Conservation (phyloP, 1,284 basidiomycete genomes). For the Cryptococcus neoformans region DNA sequence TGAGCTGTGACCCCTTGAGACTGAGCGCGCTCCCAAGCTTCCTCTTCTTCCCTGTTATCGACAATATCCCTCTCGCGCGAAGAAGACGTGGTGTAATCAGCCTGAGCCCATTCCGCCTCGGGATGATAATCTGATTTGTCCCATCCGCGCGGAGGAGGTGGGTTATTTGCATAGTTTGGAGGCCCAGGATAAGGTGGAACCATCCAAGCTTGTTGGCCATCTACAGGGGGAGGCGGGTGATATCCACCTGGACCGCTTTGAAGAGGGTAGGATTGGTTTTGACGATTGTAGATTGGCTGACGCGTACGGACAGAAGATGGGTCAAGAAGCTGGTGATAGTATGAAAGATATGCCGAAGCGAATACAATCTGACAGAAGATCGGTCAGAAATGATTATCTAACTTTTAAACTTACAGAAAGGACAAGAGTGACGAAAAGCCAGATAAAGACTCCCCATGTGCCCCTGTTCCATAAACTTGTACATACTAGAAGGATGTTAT, state of each 20-base stretch:
- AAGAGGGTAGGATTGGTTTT: slow-evolving; percentile 22
- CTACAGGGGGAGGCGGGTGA: slow-evolving; percentile 17
- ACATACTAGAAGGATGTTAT: slow-evolving; percentile 51
- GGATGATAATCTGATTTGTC: slow-evolving; percentile 38
- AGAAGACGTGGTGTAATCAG: slow-evolving; percentile 16
- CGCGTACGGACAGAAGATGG: slow-evolving; percentile 53
- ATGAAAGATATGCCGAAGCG: slow-evolving; percentile 60
- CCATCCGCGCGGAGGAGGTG: slow-evolving; percentile 15
- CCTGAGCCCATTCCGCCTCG: slow-evolving; percentile 31
- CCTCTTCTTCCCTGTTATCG: slow-evolving; percentile 33
- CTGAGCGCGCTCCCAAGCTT: slow-evolving; percentile 38
- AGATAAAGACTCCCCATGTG: slow-evolving; percentile 62
- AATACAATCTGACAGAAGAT: slow-evolving; percentile 54
- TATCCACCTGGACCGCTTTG: slow-evolving; percentile 15
- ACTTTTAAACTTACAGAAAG: slow-evolving; percentile 26
- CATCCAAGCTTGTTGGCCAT: slow-evolving; percentile 34
- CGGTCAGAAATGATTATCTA: slow-evolving; percentile 43
- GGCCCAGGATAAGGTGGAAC: slow-evolving; percentile 47
- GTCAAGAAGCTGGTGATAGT: slow-evolving; percentile 67
- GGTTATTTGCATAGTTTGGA: slow-evolving; percentile 16
- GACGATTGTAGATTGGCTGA: slow-evolving; percentile 6
- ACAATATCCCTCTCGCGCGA: not conserved
- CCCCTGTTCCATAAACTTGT: slow-evolving; percentile 57
- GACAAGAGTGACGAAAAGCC: slow-evolving; percentile 56
- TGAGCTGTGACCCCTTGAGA: slow-evolving; percentile 37